Conservation (phyloP, 768 basidiomycete genomes). For the Lentinula guzmanii region DNA sequence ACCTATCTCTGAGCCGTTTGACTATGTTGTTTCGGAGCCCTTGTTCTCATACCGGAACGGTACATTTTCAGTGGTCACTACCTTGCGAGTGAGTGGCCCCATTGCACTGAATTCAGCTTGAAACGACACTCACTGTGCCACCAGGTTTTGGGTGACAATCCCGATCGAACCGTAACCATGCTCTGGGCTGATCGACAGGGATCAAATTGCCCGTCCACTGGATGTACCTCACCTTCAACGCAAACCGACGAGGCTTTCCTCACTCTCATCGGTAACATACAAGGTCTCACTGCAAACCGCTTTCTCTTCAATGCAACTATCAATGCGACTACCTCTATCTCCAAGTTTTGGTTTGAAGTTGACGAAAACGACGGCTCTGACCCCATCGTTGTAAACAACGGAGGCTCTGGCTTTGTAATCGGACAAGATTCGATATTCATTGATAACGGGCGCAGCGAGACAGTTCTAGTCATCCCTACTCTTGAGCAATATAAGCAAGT, state of each 20-base stretch:
- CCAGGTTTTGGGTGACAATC: neutral
- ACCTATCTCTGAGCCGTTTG: conserved; percentile 27
- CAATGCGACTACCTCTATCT: conserved; percentile 31
- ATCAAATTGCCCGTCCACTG: neutral
- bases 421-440: conserved; percentile 38
- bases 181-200: neutral
- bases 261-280: neutral
- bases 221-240: neutral
- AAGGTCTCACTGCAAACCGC: conserved; percentile 26
- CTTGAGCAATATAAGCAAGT: neutral
- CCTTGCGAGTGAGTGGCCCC: conserved; percentile 27
- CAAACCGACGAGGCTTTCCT: neutral
- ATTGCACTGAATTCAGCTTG: neutral
- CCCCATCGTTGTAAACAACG: conserved; percentile 31
- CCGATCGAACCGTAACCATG: conserved; percentile 1
- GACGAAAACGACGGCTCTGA: conserved; percentile 36
- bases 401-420: conserved; percentile 33
- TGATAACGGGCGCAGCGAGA: conserved; percentile 6
- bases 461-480: neutral
- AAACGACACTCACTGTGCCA: neutral
- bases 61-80: conserved; percentile 33
- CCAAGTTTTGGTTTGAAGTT: conserved; percentile 45
- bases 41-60: conserved; percentile 28
- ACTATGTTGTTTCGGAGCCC: conserved; percentile 21
- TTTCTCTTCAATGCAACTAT: conserved; percentile 41